phyloP scores from a whole-genome alignment of 176 grass and related monocot genomes.

The Hsuehochloa calcarea region DNA sequence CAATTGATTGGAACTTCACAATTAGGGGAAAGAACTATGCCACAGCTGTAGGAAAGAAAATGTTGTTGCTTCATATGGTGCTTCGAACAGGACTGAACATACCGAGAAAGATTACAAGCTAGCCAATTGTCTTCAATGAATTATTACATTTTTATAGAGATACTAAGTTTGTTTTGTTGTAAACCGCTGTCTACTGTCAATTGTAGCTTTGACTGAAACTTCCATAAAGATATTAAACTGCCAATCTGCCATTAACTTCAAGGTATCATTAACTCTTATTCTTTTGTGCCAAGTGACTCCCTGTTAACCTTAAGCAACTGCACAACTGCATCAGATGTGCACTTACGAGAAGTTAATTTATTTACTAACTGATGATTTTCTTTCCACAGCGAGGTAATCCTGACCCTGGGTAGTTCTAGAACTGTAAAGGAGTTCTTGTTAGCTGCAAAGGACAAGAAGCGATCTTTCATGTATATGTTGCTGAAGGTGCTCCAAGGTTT shows the following conservation, averaged over 20 bases:
- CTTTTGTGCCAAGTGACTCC: background rate
- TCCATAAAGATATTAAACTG: background rate
- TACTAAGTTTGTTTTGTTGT: background rate
- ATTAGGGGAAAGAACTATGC: background rate
- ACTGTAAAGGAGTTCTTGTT: conserved; percentile 78
- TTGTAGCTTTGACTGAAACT: background rate
- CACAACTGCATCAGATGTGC: background rate
- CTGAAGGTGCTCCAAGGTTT: conserved; percentile 85
- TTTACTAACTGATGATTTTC: conserved; percentile 1
- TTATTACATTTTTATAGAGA: background rate
- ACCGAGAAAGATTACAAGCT: background rate
- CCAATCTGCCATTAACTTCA: background rate
- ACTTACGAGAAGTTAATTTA: background rate
- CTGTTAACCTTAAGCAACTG: background rate
- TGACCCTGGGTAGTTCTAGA: conserved; percentile 77
- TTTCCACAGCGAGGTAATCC: conserved; percentile 67
- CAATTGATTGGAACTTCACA: background rate
- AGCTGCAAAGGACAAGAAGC: conserved; percentile 80
- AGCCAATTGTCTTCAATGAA: background rate
- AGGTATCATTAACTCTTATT: background rate
- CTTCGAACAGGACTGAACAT: background rate
- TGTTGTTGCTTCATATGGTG: background rate
- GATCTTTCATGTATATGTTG: conserved; percentile 83
- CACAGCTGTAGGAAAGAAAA: background rate
- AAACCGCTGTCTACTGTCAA: background rate